Base-by-base conservation (phyloP, 441 rosid genomes). In the Sinapis alba region DNA sequence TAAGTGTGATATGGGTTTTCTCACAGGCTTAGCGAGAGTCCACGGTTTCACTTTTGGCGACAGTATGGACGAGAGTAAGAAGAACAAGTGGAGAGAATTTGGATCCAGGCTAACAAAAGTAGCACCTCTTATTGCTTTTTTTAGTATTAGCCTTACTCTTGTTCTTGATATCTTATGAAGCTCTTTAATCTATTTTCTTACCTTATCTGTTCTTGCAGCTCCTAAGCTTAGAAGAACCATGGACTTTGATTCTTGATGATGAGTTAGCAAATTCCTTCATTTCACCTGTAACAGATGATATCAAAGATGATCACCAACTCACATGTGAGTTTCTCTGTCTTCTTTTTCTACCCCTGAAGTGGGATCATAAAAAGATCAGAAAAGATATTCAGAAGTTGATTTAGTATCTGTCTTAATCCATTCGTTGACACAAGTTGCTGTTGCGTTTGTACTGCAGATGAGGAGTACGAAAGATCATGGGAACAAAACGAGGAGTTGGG, bases 11-110 rank as follows among this genome's bases (percentile, higher is more conserved):
- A 60, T 72, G 64, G 30, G 6, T 63, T 65, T 1, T 41, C 15
- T 58, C 10, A 18, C 83, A 96, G 99, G 97, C 78, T 90, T 96
- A 59, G 99, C 90, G 74, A 92, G 98, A 82, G 91, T 96, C 47
- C 99, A 96, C 65, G 98, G 99, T 45, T 96, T 93, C 81, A 87
- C 98, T 21, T 94, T 93, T 75, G 98, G 99, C 61, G 98, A 96
- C 72, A 96, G 99, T 83, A 75, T 91, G 60, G 94, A 86, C 19
- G 97, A 89, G 60, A 18, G 58, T 56, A 92, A 85, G 82, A 86
- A 61, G 81, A 79, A 62, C 78, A 93, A 86, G 77, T 93, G 98
- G 98, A 86, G 75, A 76, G 92, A 87, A 62, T 96, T 96, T 50
- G 86, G 67, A 74, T 78, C 78, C 74, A 88, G 87, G 74, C 81